Evolutionary conservation across 805 yeast genomes (phyloP), one percentile per base, ranked within the genome.

Genomic region (Candida ipomoeae): DNA sequence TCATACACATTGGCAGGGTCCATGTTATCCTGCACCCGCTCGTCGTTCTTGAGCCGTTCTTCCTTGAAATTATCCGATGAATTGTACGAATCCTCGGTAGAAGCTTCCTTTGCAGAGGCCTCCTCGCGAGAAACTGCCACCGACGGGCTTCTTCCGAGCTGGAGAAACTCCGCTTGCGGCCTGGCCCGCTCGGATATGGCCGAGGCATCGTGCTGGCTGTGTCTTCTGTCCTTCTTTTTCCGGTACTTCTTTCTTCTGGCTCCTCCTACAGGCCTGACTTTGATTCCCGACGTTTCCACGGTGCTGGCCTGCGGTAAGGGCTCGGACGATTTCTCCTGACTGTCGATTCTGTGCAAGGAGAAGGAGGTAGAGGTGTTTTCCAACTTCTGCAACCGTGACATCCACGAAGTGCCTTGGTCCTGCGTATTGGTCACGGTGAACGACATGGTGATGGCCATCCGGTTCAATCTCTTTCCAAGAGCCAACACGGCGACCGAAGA

Each of bases 391-490:
- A 92, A 77, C 66, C 97, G 83, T 48, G 83, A 78, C 73, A 91
- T 81, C 97, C 97, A 87, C 29, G 86, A 74, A 6, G 84, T 75
- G 18, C 79, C 77, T 56, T 78, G 72, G 38, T 75, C 69, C 52
- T 83, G 84, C 20, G 87, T 82, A 50, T 67, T 69, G 2, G 72
- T 66, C 33, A 69, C 64, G 18, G 96, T 89, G 64, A 89, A 85
- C 0, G 97, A 82, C 85, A 91, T 87, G 1, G 97, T 87, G 60
- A 92, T 81, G 1, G 96, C 89, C 84, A 94, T 87, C 47, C 96
- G 85, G 71, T 91, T 90, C 65, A 92, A 78, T 51, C 92, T 86
- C 62, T 84, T 87, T 44, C 99, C 98, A 21, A 59, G 50, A 1
- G 60, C 53, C 34, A 56, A 52, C 32, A 58, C 61, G 0, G 62